Evolutionary conservation across 306 rosid genomes (phyloP), one percentile per base, ranked within the genome.

Genomic region (Citrullus mucosospermus): DNA sequence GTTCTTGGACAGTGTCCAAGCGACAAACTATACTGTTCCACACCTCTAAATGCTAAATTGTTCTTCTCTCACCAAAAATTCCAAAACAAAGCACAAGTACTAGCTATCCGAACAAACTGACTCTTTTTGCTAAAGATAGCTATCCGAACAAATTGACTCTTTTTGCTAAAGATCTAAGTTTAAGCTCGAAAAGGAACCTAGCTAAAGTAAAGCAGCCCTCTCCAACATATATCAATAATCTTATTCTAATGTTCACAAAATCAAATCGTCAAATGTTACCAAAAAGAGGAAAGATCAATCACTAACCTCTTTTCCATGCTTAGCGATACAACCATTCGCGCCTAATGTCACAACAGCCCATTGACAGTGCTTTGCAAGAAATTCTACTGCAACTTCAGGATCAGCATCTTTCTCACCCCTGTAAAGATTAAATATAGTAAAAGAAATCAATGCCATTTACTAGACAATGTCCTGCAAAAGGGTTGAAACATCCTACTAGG

Each of bases 311-410:
- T 87, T 86, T 80, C 96, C 96, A 17, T 92, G 99, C 84, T 85
- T 95, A n/a, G 97, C 96, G 15, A 92, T 86, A 92, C 97, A 92
- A 60, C 99, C 99, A 58, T 85, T 85, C 57, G 89, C 18, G 38
- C 97, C 97, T 81, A 95, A 85, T 14, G 99, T 95, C 78, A 95
- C 99, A 61, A 89, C 99, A 54, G 97, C 96, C 97, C 97, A 92
- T 72, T 77, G 83, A 85, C 97, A 95, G 85, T 92, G 85, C 77
- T 80, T 88, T 20, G 90, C 82, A 78, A 95, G 87, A 87, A 87
- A 92, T 70, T 92, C 96, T 65, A 91, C 87, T 0, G 97, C 91
- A 73, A 72, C 86, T 55, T 72, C 82, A 10, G 93, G 92, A 77
- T 88, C 83, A 39, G 86, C 86, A 77, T 83, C 79, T 77, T 83